Conservation (phyloP, 371 early-diverging fungal species). For the Globomyces sp. region DNA sequence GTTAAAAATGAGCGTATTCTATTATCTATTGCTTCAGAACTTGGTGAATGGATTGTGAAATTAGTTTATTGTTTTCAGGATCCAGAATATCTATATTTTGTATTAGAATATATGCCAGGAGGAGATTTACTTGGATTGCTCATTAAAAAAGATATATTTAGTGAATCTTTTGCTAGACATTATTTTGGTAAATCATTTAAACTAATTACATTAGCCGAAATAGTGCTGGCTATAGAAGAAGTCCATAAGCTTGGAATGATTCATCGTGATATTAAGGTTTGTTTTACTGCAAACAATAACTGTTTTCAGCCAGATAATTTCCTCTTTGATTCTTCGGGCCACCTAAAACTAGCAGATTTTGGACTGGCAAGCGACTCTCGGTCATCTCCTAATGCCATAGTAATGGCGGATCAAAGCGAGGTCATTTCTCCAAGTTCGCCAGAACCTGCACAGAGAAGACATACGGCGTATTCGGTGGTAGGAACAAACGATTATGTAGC, state of each 20-base stretch:
- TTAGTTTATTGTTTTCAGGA: conserved; percentile 51
- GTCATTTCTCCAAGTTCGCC: neutral
- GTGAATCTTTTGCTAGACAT: conserved; percentile 42
- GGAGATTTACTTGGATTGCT: conserved; percentile 41
- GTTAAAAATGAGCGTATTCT: conserved; percentile 48
- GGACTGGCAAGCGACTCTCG: conserved; percentile 57
- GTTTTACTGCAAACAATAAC: neutral
- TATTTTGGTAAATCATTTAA: conserved; percentile 20
- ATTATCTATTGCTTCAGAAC: conserved; percentile 36
- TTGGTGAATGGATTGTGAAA: conserved; percentile 47
- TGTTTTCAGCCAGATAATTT: conserved; percentile 60
- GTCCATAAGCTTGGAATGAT: conserved; percentile 42
- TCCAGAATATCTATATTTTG: conserved; percentile 47
- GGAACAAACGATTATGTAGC: conserved; percentile 88
- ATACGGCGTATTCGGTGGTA: conserved; percentile 63
- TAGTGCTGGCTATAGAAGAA: conserved; percentile 46
- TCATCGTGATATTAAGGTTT: conserved; percentile 45
- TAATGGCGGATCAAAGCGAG: conserved; percentile 49
- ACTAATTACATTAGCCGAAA: conserved; percentile 30
- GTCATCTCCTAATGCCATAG: neutral
- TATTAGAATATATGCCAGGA: conserved; percentile 51
- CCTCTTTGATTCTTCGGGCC: conserved; percentile 51
- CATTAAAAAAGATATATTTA: conserved; percentile 44
- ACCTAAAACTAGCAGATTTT: conserved; percentile 63
- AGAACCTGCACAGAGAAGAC: neutral